These are phyloP conservation scores for Phytophthora cajani DNA, from an alignment of 352 stramenopile species.

Conservation along the genomic window DNA sequence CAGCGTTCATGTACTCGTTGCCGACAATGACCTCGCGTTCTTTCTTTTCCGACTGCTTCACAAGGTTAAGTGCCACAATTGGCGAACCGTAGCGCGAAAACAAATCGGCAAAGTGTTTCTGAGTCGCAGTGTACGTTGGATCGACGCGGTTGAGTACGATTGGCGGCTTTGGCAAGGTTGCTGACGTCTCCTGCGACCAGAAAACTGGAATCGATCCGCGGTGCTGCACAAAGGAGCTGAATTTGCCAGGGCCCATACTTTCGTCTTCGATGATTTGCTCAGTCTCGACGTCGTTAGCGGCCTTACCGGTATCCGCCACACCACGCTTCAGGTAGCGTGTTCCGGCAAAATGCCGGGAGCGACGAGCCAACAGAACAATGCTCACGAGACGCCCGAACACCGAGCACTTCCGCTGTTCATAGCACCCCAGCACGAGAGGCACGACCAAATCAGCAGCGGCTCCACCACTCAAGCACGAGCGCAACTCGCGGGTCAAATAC, in stretches of 20 bases:
- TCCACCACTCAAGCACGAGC: constrained; percentile 78
- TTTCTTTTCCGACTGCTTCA: constrained; percentile 98
- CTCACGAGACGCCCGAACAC: constrained; percentile 96
- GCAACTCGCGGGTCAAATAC: constrained; percentile 95
- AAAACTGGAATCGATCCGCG: constrained; percentile 99
- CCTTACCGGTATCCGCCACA: constrained; percentile 97
- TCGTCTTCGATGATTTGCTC: constrained; percentile 96
- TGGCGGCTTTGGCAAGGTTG: constrained; percentile 97
- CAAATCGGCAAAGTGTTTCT: constrained; percentile 94
- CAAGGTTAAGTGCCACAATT: constrained; percentile 98
- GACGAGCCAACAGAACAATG: constrained; percentile 95
- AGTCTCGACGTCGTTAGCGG: constrained; percentile 99
- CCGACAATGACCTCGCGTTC: constrained; percentile 98
- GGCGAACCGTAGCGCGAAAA: constrained; percentile 97
- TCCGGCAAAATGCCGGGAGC: constrained; percentile 98
- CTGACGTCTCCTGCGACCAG: constrained; percentile 98
- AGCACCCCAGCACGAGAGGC: constrained; percentile 94
- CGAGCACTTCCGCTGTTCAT: constrained; percentile 96
- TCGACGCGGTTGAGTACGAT: constrained; percentile 98
- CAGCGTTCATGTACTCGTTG: constrained; percentile 97
- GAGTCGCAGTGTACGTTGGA: constrained; percentile 95
- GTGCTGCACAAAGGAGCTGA: constrained; percentile 98
- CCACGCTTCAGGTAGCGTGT: constrained; percentile 98
- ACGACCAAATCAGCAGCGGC: constrained; percentile 91
- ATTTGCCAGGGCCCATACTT: constrained; percentile 90